phyloP scores from a whole-genome alignment of 2,329 filamentous ascomycete genomes.

The Bertia moriformis region DNA sequence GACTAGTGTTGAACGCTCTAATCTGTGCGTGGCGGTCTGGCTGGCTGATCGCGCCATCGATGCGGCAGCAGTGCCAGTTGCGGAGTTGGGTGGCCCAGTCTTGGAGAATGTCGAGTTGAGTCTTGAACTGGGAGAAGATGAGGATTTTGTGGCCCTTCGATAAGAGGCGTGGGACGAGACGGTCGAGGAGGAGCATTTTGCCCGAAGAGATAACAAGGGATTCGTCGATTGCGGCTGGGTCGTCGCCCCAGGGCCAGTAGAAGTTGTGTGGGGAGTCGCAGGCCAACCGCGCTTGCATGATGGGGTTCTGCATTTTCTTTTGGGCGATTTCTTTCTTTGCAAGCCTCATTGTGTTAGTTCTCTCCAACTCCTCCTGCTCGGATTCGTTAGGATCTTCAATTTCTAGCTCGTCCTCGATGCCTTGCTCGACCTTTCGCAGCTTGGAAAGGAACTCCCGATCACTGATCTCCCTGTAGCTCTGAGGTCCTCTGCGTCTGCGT shows the following conservation, averaged over 20 bases:
- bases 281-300: constrained; percentile 80
- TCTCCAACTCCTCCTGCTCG: not conserved
- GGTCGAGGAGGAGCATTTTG: constrained; percentile 89
- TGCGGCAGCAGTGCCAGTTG: constrained; percentile 70
- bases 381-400: not conserved
- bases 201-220: constrained; percentile 74
- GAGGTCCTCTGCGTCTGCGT: constrained; percentile 26
- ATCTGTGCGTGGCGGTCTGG: constrained; percentile 57
- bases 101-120: constrained; percentile 77
- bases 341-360: not conserved
- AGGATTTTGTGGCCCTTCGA: constrained; percentile 70
- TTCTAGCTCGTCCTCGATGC: not conserved
- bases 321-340: constrained; percentile 67
- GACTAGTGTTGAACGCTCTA: constrained; percentile 54
- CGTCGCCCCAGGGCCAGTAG: constrained; percentile 66
- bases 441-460: not conserved
- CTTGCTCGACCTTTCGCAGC: not conserved
- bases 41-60: constrained; percentile 77
- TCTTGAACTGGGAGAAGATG: constrained; percentile 94
- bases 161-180: constrained; percentile 66
- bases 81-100: constrained; percentile 72
- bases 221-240: constrained; percentile 48
- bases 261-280: constrained; percentile 96
- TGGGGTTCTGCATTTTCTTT: constrained; percentile 84
- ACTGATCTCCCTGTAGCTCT: not conserved